Evolutionary conservation across 2,329 filamentous ascomycete species (phyloP).

Genomic region (Colletotrichum sidae): DNA sequence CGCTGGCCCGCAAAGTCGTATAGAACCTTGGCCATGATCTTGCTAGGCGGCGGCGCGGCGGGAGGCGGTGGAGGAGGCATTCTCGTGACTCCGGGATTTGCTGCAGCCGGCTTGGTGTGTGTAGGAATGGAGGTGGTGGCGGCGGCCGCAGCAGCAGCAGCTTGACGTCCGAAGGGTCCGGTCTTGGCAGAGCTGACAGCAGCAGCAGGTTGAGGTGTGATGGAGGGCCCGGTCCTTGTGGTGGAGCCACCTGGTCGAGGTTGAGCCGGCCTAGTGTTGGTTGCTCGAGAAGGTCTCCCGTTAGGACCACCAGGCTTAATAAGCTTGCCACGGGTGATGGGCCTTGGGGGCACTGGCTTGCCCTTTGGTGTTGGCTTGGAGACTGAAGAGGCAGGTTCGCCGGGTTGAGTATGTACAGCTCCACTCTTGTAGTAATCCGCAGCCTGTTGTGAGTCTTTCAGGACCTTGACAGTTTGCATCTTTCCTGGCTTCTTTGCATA

Average conservation of each 20-base stretch:
- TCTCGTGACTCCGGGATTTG: constrained; percentile 43
- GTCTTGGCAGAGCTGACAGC: constrained; percentile 43
- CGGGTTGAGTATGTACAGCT: constrained; percentile 85
- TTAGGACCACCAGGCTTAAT: constrained; percentile 90
- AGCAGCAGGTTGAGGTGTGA: constrained; percentile 48
- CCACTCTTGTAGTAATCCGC: constrained; percentile 95
- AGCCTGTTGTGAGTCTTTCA: constrained; percentile 84
- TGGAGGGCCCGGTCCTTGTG: constrained; percentile 25
- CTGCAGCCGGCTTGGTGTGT: constrained; percentile 32
- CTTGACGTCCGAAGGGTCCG: constrained; percentile 36
- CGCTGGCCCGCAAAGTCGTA: constrained; percentile 92
- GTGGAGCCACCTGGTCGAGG: constrained; percentile 53
- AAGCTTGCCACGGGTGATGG: constrained; percentile 93
- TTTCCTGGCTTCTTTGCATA: constrained; percentile 99
- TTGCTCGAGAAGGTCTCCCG: constrained; percentile 80
- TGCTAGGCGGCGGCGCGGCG: constrained; percentile 71
- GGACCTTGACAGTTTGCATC: constrained; percentile 85
- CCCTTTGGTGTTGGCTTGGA: constrained; percentile 89
- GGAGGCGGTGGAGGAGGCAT: constrained; percentile 72
- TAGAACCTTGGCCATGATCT: constrained; percentile 87
- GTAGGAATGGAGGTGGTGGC: constrained; percentile 32
- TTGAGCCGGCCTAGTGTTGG: constrained; percentile 58
- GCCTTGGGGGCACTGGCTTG: constrained; percentile 86
- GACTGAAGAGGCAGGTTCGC: constrained; percentile 84
- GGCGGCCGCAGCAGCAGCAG: constrained; percentile 39